These are phyloP conservation scores for Tephrocybe sp. DNA, from an alignment of 768 basidiomycete genomes.

Conservation along the genomic window DNA sequence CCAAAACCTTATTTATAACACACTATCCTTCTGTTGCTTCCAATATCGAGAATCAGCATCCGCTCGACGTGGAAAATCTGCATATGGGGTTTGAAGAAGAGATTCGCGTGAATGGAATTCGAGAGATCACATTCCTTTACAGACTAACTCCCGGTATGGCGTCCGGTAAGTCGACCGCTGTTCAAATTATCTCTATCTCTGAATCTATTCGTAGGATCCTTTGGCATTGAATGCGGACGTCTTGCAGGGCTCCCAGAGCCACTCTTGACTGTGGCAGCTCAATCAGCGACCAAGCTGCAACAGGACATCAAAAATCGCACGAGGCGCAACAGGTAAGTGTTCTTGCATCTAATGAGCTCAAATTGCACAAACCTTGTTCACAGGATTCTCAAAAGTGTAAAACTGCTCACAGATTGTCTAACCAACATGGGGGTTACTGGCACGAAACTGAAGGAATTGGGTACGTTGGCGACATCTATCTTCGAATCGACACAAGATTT, in stretches of 20 bases:
- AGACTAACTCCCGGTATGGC: conserved; percentile 71
- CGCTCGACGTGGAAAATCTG: conserved; percentile 65
- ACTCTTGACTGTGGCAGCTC: conserved; percentile 62
- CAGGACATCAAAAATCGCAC: conserved; percentile 48
- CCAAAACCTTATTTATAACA: conserved; percentile 90
- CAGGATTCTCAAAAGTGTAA: conserved; percentile 15
- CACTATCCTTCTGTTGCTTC: conserved; percentile 89
- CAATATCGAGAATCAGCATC: conserved; percentile 60
- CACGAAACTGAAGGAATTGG: conserved; percentile 10
- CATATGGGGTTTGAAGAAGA: conserved; percentile 87
- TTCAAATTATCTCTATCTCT: background rate
- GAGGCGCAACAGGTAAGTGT: conserved; percentile 48
- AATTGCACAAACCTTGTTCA: background rate
- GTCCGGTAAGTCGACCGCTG: conserved; percentile 32
- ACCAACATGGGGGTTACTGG: background rate
- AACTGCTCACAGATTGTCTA: conserved; percentile 9
- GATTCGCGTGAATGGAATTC: conserved; percentile 65
- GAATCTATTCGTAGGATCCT: conserved; percentile 53
- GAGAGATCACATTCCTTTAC: conserved; percentile 89
- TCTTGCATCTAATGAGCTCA: background rate
- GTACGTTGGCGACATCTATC: conserved; percentile 11
- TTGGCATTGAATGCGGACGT: conserved; percentile 90
- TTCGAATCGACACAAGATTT: conserved; percentile 6
- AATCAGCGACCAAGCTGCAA: conserved; percentile 57
- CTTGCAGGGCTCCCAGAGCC: conserved; percentile 79